A percentile compares a stretch with the other conserved stretches of the same genome.
Evolutionary conservation across 2,329 filamentous ascomycete genomes (phyloP).

Genomic region (Parastagonospora nodorum): DNA sequence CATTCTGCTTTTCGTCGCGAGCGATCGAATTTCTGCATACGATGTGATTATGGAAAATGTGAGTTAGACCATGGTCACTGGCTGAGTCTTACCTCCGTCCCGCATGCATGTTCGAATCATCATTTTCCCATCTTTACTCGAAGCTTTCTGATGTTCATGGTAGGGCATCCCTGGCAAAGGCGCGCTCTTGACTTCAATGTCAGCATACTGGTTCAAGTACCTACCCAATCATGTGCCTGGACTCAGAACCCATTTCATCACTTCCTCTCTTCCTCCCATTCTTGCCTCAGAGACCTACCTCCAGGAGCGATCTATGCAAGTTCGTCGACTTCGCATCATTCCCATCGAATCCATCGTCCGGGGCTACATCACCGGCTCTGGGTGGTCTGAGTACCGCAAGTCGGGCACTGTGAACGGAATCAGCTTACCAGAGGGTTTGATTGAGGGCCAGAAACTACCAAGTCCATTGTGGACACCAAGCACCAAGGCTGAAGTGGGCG

Average conservation of each 20-base stretch:
- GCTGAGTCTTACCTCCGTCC: not conserved
- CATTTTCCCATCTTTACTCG: not conserved
- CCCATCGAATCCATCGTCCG: conserved; percentile 85
- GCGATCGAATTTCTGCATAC: conserved; percentile 93
- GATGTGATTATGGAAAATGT: conserved; percentile 88
- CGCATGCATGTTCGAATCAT: not conserved
- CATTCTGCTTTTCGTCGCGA: conserved; percentile 80
- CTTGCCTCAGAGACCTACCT: conserved; percentile 54
- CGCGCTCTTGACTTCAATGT: conserved; percentile 69
- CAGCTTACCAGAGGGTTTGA: conserved; percentile 67
- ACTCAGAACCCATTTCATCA: conserved; percentile 68
- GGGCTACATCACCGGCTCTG: conserved; percentile 85
- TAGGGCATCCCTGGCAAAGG: conserved; percentile 73
- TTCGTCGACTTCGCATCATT: conserved; percentile 74
- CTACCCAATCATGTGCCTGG: conserved; percentile 61
- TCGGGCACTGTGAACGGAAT: conserved; percentile 82
- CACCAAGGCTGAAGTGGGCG: conserved; percentile 80
- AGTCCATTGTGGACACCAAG: conserved; percentile 77
- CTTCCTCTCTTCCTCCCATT: conserved; percentile 58
- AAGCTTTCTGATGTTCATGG: not conserved
- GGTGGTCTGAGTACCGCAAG: conserved; percentile 78
- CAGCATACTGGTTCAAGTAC: conserved; percentile 68
- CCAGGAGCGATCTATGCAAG: conserved; percentile 72
- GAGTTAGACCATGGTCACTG: conserved; percentile 21
- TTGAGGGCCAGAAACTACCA: conserved; percentile 72